These are phyloP conservation scores for Cyberlindnera subsufficiens DNA, from an alignment of 805 yeast species.

Conservation along the genomic window DNA sequence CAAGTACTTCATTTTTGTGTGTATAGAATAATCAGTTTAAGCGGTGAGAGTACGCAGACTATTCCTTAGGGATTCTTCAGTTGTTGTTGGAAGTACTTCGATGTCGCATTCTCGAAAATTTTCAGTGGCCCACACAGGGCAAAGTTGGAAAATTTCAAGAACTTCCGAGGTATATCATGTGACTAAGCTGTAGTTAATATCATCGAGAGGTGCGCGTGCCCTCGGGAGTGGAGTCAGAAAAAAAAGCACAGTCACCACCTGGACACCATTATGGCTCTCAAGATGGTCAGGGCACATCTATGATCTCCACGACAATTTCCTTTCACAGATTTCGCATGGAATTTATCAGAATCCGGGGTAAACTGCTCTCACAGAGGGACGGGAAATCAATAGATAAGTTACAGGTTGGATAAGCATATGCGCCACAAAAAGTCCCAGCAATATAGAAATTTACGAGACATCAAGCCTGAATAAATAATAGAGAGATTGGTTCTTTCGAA, in stretches of 20 bases:
- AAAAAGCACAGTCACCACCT: slow-evolving; percentile 11
- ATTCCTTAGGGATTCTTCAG: slow-evolving; percentile 45
- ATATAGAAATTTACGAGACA: no score
- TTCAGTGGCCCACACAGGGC: slow-evolving; percentile 4
- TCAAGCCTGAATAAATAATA: no score
- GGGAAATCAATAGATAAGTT: no score
- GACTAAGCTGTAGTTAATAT: background rate
- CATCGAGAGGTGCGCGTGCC: background rate
- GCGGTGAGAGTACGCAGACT: slow-evolving; percentile 63
- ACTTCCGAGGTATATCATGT: slow-evolving; percentile 2
- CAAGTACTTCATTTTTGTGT: slow-evolving; percentile 62
- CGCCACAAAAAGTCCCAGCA: no score
- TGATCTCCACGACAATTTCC: slow-evolving; percentile 1
- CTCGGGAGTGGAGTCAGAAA: background rate
- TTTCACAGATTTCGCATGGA: no score
- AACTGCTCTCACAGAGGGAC: no score
- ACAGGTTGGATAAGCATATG: no score
- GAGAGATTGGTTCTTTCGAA: no score
- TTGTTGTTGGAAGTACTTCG: background rate
- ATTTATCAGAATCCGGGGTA: no score
- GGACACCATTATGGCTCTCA: background rate
- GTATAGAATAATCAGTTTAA: slow-evolving; percentile 70
- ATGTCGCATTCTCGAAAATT: slow-evolving; percentile 10
- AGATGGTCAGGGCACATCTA: no score
- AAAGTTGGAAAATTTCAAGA: background rate